Conservation (phyloP, 768 basidiomycete genomes). For the Xerocomellus chrysenteron region DNA sequence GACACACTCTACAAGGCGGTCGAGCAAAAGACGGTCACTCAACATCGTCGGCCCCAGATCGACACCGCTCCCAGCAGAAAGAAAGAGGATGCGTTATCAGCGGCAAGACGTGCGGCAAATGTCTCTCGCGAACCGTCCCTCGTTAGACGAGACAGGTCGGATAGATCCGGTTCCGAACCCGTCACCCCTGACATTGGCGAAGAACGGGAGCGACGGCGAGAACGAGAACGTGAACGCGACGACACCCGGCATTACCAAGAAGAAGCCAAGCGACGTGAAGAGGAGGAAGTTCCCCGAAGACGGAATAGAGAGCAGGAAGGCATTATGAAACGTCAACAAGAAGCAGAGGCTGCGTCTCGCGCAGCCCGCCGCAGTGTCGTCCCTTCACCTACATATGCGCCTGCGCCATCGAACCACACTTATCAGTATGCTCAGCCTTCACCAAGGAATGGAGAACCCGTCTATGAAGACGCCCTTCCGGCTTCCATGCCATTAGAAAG, state of each 20-base stretch:
- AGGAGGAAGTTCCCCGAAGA: constrained; percentile 45
- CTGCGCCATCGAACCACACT: constrained; percentile 31
- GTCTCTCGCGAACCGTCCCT: constrained; percentile 26
- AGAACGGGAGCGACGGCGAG: constrained; percentile 27
- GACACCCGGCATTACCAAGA: constrained; percentile 41
- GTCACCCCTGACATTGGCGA: constrained; percentile 29
- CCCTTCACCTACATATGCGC: constrained; percentile 27
- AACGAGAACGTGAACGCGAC: constrained; percentile 23
- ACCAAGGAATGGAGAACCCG: constrained; percentile 30
- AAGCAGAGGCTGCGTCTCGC: constrained; percentile 52
- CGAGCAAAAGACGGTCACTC: constrained; percentile 18
- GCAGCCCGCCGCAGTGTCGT: constrained; percentile 39
- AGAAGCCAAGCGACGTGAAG: constrained; percentile 45
- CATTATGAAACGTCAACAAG: constrained; percentile 56
- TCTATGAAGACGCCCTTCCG: constrained; percentile 35
- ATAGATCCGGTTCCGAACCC: constrained; percentile 24
- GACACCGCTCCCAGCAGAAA: constrained; percentile 29
- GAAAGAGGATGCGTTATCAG: constrained; percentile 31
- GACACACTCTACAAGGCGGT: constrained; percentile 36
- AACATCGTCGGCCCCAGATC: constrained; percentile 25
- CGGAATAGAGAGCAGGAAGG: constrained; percentile 55
- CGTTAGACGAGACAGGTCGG: constrained; percentile 23
- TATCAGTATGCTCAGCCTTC: constrained; percentile 35
- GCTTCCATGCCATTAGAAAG: constrained; percentile 62
- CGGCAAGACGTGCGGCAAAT: constrained; percentile 25